Percentiles rank a stretch among this genome's conserved stretches.
phyloP scores from a whole-genome alignment of 2,329 filamentous ascomycete genomes.

The Venturia aucupariae region DNA sequence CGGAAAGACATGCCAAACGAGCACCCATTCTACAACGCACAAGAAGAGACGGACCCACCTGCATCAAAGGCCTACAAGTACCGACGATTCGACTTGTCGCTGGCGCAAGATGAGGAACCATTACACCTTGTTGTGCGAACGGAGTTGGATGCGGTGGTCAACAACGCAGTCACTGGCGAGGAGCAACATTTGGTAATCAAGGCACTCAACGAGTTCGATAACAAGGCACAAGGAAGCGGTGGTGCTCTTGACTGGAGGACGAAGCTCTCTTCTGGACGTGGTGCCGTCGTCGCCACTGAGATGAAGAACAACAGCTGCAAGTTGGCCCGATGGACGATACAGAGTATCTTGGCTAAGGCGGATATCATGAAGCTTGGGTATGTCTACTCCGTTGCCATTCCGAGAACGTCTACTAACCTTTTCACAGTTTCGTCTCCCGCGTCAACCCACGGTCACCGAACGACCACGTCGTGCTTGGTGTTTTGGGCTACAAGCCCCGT shows the following conservation, averaged over 20 bases:
- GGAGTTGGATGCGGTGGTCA: constrained; percentile 89
- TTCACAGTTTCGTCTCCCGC: constrained; percentile 78
- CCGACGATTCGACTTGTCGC: constrained; percentile 88
- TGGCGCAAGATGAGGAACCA: constrained; percentile 84
- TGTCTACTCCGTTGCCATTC: constrained; percentile 26
- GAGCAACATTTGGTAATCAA: constrained; percentile 89
- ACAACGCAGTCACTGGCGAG: constrained; percentile 85
- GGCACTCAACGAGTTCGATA: constrained; percentile 98
- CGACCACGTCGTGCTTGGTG: constrained; percentile 89
- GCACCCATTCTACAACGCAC: constrained; percentile 95
- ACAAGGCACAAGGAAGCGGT: constrained; percentile 90
- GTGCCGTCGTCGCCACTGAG: constrained; percentile 95
- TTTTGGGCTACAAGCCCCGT: constrained; percentile 93
- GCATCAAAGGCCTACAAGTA: constrained; percentile 99
- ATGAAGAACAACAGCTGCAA: constrained; percentile 99
- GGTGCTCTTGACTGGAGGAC: constrained; percentile 94
- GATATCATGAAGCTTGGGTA: constrained; percentile 98
- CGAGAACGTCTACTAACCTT: constrained; percentile 23
- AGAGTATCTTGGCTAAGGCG: constrained; percentile 93
- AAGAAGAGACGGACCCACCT: constrained; percentile 85
- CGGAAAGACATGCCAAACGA: constrained; percentile 79
- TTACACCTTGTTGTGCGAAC: constrained; percentile 89
- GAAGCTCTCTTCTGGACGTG: constrained; percentile 88
- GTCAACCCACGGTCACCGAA: constrained; percentile 86
- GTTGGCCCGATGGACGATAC: constrained; percentile 92